A percentile compares a stretch with the other conserved stretches of the same genome.
phyloP scores from a whole-genome alignment of 768 basidiomycete species.

The Infundibulicybe gibba region DNA sequence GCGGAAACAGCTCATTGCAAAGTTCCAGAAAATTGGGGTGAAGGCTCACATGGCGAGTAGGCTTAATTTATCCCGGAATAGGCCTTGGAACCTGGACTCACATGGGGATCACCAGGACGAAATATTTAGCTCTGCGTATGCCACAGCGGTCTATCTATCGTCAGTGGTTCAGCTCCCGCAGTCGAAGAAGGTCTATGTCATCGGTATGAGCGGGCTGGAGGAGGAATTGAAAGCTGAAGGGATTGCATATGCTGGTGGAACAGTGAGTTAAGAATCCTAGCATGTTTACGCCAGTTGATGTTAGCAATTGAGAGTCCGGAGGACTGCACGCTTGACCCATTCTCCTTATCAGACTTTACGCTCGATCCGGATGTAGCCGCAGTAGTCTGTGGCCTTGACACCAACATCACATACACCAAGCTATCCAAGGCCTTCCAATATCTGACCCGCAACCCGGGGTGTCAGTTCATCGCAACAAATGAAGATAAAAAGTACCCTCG shows the following conservation, averaged over 20 bases:
- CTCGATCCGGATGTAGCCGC: constrained; percentile 79
- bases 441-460: constrained; percentile 76
- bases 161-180: constrained; percentile 86
- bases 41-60: too few relatives aligned
- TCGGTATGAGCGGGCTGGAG: constrained; percentile 89
- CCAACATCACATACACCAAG: constrained; percentile 89
- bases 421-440: constrained; percentile 90
- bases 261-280: constrained; percentile 49
- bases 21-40: too few relatives aligned
- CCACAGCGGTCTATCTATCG: too few relatives aligned
- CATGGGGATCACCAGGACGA: too few relatives aligned
- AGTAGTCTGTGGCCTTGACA: constrained; percentile 92
- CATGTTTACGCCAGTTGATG: not conserved
- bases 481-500: constrained; percentile 92
- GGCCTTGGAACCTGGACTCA: too few relatives aligned
- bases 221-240: constrained; percentile 92
- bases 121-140: too few relatives aligned
- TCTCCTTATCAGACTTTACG: constrained; percentile 66
- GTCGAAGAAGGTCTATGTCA: constrained; percentile 92
- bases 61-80: too few relatives aligned
- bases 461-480: constrained; percentile 88
- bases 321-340: constrained; percentile 71
- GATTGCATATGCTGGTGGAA: constrained; percentile 76
- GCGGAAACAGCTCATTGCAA: too few relatives aligned
- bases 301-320: constrained; percentile 62